Evolutionary conservation across 148 eudicot genomes (phyloP).

Genomic region (Arctostaphylos glauca): DNA sequence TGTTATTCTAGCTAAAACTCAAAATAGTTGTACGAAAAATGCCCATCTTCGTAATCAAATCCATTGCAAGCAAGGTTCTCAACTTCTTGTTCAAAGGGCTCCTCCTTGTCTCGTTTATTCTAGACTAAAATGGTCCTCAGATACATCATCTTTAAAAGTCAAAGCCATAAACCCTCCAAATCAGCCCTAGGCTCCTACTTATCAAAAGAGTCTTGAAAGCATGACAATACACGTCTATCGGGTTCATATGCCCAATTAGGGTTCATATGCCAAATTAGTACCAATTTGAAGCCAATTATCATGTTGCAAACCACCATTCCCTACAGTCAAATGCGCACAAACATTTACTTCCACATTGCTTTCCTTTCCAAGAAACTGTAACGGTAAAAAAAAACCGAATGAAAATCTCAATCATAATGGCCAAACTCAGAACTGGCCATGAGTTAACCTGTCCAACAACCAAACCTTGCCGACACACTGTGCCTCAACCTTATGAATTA

Average conservation of each 20-base stretch:
- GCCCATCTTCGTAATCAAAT: too few relatives aligned
- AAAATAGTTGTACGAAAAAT: too few relatives aligned
- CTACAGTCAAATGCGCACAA: neutral
- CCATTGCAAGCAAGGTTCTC: too few relatives aligned
- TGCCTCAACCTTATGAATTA: neutral
- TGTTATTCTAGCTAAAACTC: too few relatives aligned
- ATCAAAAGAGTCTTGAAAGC: neutral
- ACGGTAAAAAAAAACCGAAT: neutral
- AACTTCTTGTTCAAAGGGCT: too few relatives aligned
- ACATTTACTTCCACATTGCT: neutral
- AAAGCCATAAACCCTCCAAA: neutral
- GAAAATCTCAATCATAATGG: neutral
- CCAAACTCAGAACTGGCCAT: neutral
- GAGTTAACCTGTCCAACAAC: neutral
- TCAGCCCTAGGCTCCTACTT: neutral
- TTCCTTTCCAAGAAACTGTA: neutral
- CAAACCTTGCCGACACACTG: neutral
- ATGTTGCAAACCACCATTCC: constrained; percentile 7
- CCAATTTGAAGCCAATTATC: neutral
- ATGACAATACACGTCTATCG: neutral
- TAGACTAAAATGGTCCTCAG: too few relatives aligned
- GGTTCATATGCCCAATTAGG: neutral
- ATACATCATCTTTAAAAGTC: neutral
- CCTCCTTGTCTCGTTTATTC: too few relatives aligned
- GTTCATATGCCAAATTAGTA: neutral